Evolutionary conservation across 1,139 yeast species (phyloP).

Genomic region (Yamadazyma aaseri): DNA sequence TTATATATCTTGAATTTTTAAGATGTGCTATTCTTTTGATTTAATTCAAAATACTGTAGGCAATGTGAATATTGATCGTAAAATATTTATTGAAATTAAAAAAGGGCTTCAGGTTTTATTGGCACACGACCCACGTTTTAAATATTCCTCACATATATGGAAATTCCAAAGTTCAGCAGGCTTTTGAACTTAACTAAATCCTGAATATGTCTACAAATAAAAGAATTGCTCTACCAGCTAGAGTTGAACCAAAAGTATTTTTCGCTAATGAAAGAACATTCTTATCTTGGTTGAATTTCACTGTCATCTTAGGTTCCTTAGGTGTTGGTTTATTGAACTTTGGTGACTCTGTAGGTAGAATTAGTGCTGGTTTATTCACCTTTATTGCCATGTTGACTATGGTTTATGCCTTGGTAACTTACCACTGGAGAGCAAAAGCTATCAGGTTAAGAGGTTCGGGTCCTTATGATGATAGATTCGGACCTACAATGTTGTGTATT

Average conservation of each 20-base stretch:
- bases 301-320: constrained; percentile 93
- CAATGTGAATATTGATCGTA: too few species aligned
- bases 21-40: too few species aligned
- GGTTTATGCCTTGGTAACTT: constrained; percentile 91
- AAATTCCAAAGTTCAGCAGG: too few species aligned
- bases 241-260: constrained; percentile 98
- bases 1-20: not conserved
- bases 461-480: constrained; percentile 96
- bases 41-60: too few species aligned
- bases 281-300: constrained; percentile 95
- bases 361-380: constrained; percentile 92
- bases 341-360: constrained; percentile 91
- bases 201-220: constrained; percentile 42
- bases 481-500: constrained; percentile 97
- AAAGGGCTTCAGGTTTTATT: too few species aligned
- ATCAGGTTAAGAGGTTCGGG: constrained; percentile 96
- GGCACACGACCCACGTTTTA: constrained; percentile 4
- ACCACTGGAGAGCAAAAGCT: constrained; percentile 99
- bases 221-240: constrained; percentile 94
- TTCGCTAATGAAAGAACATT: constrained; percentile 98
- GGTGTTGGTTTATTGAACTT: constrained; percentile 95
- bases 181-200: not conserved
- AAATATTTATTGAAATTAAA: too few species aligned
- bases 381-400: constrained; percentile 95
- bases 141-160: too few species aligned